These are phyloP conservation scores for Blumeria graminis DNA, from an alignment of 2,329 filamentous ascomycete species.

Conservation along the genomic window DNA sequence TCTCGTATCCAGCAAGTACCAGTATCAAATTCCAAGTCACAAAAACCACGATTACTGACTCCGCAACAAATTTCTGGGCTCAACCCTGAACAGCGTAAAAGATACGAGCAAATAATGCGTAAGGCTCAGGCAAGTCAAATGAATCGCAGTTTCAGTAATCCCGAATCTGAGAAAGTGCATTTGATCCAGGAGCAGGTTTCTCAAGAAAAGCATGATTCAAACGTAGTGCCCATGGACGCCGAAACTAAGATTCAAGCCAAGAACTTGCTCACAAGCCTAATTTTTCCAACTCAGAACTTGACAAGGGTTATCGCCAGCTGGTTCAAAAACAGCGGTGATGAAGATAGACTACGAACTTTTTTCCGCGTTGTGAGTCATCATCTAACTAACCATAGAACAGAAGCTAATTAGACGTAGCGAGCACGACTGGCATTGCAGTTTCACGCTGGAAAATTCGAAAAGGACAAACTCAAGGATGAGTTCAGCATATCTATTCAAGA, in stretches of 20 bases:
- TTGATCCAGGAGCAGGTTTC: slow-evolving; percentile 6
- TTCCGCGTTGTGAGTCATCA: slow-evolving; percentile 14
- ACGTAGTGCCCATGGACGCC: slow-evolving; percentile 13
- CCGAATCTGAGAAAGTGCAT: slow-evolving; percentile 4
- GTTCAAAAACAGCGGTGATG: slow-evolving; percentile 13
- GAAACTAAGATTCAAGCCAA: slow-evolving; percentile 8
- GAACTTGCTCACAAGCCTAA: slow-evolving; percentile 6
- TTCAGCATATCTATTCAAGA: slow-evolving; percentile 29
- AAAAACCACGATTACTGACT: slow-evolving; percentile 13
- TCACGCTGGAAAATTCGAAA: slow-evolving; percentile 17
- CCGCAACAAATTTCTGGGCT: slow-evolving; percentile 11
- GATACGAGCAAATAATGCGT: slow-evolving; percentile 9
- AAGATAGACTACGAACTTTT: slow-evolving; percentile 11
- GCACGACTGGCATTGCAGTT: slow-evolving; percentile 29
- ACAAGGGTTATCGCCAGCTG: slow-evolving; percentile 10
- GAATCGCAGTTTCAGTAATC: not conserved
- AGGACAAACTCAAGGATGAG: slow-evolving; percentile 21
- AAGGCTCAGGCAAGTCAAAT: not conserved
- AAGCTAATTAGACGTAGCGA: slow-evolving; percentile 19
- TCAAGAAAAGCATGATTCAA: slow-evolving; percentile 7
- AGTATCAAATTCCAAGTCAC: slow-evolving; percentile 9
- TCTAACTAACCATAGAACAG: not conserved
- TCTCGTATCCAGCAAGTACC: slow-evolving; percentile 14
- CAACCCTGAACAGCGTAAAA: slow-evolving; percentile 12
- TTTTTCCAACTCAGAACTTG: slow-evolving; percentile 9